Percentiles rank a stretch among this genome's conserved stretches.
These are phyloP conservation scores for Mycocentrospora acerina DNA, from an alignment of 2,329 filamentous ascomycete species.

Conservation along the genomic window DNA sequence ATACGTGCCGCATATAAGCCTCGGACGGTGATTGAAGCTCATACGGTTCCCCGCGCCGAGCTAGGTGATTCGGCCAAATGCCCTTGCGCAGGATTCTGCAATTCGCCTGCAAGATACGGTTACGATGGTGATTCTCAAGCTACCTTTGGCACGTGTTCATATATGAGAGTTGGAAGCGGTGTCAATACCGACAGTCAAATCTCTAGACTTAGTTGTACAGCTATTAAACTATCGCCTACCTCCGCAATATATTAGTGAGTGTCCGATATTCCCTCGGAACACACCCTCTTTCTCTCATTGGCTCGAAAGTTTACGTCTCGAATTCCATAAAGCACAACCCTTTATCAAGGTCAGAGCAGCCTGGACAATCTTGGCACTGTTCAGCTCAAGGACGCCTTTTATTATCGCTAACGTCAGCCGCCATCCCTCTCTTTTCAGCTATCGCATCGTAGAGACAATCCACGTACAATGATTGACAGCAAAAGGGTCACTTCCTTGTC, in stretches of 20 bases:
- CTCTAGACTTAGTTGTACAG: too few species aligned
- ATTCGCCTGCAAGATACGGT: too few species aligned
- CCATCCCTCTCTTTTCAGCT: neutral
- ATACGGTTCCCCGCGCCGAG: slow-evolving; percentile 33
- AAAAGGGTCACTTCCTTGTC: slow-evolving; percentile 14
- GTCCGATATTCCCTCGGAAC: slow-evolving; percentile 1
- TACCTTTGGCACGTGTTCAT: too few species aligned
- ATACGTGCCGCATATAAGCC: too few species aligned
- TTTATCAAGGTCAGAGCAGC: neutral
- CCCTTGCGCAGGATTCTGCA: too few species aligned
- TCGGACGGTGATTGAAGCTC: too few species aligned
- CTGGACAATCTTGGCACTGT: neutral
- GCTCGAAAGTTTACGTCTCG: slow-evolving; percentile 6
- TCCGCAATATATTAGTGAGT: slow-evolving; percentile 8
- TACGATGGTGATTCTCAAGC: too few species aligned
- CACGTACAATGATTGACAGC: slow-evolving; percentile 11
- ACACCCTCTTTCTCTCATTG: slow-evolving; percentile 5
- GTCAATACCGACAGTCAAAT: too few species aligned
- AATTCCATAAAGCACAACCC: neutral
- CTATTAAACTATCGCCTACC: slow-evolving; percentile 14
- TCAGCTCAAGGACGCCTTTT: slow-evolving; percentile 5
- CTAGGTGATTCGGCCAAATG: slow-evolving; percentile 19
- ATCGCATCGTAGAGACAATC: neutral
- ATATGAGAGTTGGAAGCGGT: too few species aligned
- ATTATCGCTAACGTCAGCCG: neutral